phyloP scores from a whole-genome alignment of 768 basidiomycete species.

The Mycena indigotica region DNA sequence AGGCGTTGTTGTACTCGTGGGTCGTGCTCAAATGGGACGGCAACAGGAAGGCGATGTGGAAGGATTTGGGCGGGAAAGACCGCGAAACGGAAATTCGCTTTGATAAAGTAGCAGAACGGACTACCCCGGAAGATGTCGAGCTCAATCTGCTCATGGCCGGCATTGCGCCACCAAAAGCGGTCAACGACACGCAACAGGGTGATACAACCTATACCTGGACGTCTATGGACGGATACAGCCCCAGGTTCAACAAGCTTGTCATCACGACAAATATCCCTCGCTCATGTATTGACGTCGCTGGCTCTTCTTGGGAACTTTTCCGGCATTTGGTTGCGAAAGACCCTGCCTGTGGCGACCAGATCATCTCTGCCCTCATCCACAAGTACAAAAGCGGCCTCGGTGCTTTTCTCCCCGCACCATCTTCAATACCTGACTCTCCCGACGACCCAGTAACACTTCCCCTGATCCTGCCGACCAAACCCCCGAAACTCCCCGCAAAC shows the following conservation, averaged over 20 bases:
- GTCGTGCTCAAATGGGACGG: constrained; percentile 34
- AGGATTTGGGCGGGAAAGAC: constrained; percentile 30
- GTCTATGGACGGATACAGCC: constrained; percentile 2
- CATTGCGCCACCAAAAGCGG: not conserved
- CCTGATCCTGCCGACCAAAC: constrained; percentile 1
- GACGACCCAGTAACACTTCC: constrained; percentile 21
- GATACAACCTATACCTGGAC: constrained; percentile 7
- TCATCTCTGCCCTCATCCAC: constrained; percentile 18
- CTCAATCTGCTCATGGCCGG: constrained; percentile 6
- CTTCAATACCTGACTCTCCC: not conserved
- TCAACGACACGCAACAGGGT: not conserved
- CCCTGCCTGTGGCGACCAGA: constrained; percentile 10
- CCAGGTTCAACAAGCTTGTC: not conserved
- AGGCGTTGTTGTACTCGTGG: constrained; percentile 42
- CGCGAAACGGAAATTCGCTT: constrained; percentile 9
- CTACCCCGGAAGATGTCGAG: constrained; percentile 18
- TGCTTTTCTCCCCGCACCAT: constrained; percentile 19
- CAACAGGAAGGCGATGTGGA: constrained; percentile 33
- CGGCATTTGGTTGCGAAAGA: not conserved
- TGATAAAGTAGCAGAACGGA: constrained; percentile 12
- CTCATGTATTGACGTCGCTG: not conserved
- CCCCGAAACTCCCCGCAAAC: constrained; percentile 16
- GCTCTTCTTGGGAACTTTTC: constrained; percentile 7
- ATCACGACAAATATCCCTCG: not conserved
- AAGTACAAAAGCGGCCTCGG: constrained; percentile 11